Base-by-base conservation (phyloP, 1,284 basidiomycete genomes). In the Cutaneotrichosporon sp. region DNA sequence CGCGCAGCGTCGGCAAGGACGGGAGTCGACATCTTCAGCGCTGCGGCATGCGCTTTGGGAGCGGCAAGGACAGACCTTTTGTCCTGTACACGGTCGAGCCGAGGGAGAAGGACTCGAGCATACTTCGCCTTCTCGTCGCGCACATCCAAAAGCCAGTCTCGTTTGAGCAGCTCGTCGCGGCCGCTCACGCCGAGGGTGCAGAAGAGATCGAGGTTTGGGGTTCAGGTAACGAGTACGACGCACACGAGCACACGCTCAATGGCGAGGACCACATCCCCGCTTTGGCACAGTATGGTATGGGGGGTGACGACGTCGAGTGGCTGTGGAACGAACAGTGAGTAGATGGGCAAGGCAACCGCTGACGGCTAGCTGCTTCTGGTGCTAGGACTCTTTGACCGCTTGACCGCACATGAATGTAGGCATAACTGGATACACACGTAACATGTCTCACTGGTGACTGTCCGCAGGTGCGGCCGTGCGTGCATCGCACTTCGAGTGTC, bases 201-300 rank as follows among this genome's bases (percentile, higher is more conserved):
- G 31, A 32, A n/a, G 60, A 62, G 53, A 34, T 67, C 13, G 65
- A 67, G 53, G 13, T 62, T 34, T 64, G 62, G 65, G 65, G 65
- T 38, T 52, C 38, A n/a, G 42, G 31, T 30, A 40, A 10, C 1
- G 60, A 36, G 0, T 64, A 60, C 57, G 60, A 67, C 50, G 34
- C 34, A 31, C 42, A 60, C 42, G 36, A 57, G 13, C 56, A 22
- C 21, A 49, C 30, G 26, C 26, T 56, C 38, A 38, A 47, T 7
- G 51, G 36, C 9, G 36, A 42, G 46, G 32, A 60, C 6, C 32
- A 31, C 36, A 56, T 53, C 9, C 42, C 63, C n/a, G 55, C 53
- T 22, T 26, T 66, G 10, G 65, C 62, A 32, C 18, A 50, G 40
- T 67, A 67, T 34, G 55, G 38, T 7, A 31, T 62, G 26, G 40